Evolutionary conservation across 495 filamentous ascomycete genomes (phyloP).

Genomic region (Talaromyces borbonicus): DNA sequence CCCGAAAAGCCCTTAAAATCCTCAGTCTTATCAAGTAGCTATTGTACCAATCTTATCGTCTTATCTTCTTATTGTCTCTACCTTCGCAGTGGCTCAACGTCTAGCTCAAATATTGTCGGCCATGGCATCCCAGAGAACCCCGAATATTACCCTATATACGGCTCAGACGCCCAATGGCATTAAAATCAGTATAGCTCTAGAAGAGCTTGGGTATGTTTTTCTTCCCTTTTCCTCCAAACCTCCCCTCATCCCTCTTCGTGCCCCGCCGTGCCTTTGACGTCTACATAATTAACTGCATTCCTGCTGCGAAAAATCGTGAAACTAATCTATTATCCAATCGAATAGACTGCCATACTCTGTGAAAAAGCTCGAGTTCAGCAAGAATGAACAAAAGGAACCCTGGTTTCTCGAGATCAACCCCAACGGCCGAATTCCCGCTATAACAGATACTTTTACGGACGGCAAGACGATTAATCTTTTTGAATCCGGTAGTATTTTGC

Average conservation of each 20-base stretch:
- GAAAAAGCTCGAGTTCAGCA: slow-evolving; percentile 57
- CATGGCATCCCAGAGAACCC: slow-evolving; percentile 10
- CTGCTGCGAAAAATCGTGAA: too few species aligned
- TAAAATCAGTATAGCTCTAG: slow-evolving; percentile 82
- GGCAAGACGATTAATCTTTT: slow-evolving; percentile 68
- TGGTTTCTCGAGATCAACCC: slow-evolving; percentile 93
- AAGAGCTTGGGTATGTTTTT: slow-evolving; percentile 57
- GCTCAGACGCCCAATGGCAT: slow-evolving; percentile 45
- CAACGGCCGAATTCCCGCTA: slow-evolving; percentile 88
- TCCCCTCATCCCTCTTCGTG: too few species aligned
- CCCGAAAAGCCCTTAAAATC: too few species aligned
- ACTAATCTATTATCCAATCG: slow-evolving; percentile 5
- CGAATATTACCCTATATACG: slow-evolving; percentile 41
- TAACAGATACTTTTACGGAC: slow-evolving; percentile 67
- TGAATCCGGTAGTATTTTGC: slow-evolving; percentile 77
- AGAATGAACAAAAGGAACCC: slow-evolving; percentile 70
- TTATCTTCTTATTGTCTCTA: too few species aligned
- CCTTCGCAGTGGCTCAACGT: not conserved
- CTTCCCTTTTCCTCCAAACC: not conserved
- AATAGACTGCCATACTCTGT: slow-evolving; percentile 48
- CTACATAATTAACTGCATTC: too few species aligned
- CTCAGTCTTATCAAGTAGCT: too few species aligned
- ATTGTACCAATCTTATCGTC: too few species aligned
- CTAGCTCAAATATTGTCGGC: not conserved
- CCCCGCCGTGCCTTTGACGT: too few species aligned